Conservation (phyloP, 108 stramenopile genomes). For the Discostella pseudostelligera region DNA sequence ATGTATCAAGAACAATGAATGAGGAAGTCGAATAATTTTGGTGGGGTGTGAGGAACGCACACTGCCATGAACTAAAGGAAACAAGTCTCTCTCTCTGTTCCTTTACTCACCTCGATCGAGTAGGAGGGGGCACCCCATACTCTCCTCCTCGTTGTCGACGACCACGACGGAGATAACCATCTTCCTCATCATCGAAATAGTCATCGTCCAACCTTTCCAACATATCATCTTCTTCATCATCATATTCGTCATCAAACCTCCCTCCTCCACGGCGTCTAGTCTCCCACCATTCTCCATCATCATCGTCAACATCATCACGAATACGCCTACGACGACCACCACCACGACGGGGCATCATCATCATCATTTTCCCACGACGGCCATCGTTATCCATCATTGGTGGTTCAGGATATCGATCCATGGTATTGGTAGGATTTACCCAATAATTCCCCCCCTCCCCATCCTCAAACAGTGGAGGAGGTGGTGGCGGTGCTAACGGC, state of each 20-base stretch:
- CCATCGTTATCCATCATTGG: background rate
- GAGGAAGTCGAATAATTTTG: no score
- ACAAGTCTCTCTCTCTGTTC: no score
- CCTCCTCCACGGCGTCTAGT: constrained; percentile 20
- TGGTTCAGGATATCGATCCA: constrained; percentile 37
- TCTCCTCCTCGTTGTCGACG: constrained; percentile 1
- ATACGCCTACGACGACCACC: constrained; percentile 7
- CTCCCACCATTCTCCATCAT: constrained; percentile 38
- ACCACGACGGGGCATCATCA: constrained; percentile 3
- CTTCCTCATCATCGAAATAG: constrained; percentile 18
- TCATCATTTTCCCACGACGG: no score
- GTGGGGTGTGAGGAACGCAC: no score
- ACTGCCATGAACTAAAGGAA: no score
- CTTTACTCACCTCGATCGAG: constrained; percentile 37
- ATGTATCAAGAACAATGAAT: background rate
- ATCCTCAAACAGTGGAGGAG: background rate
- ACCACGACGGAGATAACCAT: background rate
- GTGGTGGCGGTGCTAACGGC: constrained; percentile 7
- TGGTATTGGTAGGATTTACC: constrained; percentile 27
- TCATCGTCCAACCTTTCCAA: constrained; percentile 40
- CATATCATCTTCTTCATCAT: constrained; percentile 18
- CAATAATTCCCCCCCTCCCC: constrained; percentile 43
- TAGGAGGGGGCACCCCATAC: constrained; percentile 60
- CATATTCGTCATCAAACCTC: constrained; percentile 30
- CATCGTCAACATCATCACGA: constrained; percentile 5